phyloP scores from a whole-genome alignment of 2,329 filamentous ascomycete genomes.

The Ophiognomonia clavigignenti-juglandacearum region DNA sequence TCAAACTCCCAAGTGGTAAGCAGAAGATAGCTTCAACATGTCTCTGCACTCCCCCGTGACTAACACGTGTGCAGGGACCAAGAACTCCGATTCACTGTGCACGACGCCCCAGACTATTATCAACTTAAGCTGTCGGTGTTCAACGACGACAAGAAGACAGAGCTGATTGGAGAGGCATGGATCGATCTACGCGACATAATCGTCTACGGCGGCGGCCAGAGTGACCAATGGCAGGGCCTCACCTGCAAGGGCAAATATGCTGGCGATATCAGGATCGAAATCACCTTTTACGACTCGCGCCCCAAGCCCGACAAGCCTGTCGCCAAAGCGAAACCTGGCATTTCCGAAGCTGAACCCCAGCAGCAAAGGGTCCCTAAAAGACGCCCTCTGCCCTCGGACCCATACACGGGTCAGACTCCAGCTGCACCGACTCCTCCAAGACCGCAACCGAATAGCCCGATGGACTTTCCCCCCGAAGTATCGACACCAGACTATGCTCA shows the following conservation, averaged over 20 bases:
- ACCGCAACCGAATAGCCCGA: slow-evolving; percentile 10
- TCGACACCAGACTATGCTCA: slow-evolving; percentile 38
- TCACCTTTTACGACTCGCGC: slow-evolving; percentile 91
- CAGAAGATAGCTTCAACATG: not conserved
- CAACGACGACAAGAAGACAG: slow-evolving; percentile 97
- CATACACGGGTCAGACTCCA: slow-evolving; percentile 53
- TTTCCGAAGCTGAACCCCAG: slow-evolving; percentile 30
- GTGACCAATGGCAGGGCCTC: slow-evolving; percentile 85
- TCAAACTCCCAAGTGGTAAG: slow-evolving; percentile 92
- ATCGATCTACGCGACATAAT: slow-evolving; percentile 79
- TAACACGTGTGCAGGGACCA: slow-evolving; percentile 67
- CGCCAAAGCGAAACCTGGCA: slow-evolving; percentile 46
- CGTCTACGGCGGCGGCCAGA: slow-evolving; percentile 83
- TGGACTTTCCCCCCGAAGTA: slow-evolving; percentile 20
- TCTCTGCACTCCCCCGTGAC: not conserved
- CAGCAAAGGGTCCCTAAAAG: slow-evolving; percentile 67
- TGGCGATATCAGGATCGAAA: slow-evolving; percentile 88
- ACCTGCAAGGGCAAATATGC: slow-evolving; percentile 92
- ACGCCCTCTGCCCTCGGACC: slow-evolving; percentile 77
- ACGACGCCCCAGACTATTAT: slow-evolving; percentile 95
- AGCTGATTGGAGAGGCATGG: slow-evolving; percentile 92
- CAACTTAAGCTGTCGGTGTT: slow-evolving; percentile 94
- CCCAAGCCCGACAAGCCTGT: slow-evolving; percentile 71
- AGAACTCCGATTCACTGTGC: slow-evolving; percentile 90
- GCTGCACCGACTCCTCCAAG: slow-evolving; percentile 19